Percentiles rank a stretch among this genome's conserved stretches.
Conservation (phyloP, 108 stramenopile genomes). For the Pelagomonas calceolata region DNA sequence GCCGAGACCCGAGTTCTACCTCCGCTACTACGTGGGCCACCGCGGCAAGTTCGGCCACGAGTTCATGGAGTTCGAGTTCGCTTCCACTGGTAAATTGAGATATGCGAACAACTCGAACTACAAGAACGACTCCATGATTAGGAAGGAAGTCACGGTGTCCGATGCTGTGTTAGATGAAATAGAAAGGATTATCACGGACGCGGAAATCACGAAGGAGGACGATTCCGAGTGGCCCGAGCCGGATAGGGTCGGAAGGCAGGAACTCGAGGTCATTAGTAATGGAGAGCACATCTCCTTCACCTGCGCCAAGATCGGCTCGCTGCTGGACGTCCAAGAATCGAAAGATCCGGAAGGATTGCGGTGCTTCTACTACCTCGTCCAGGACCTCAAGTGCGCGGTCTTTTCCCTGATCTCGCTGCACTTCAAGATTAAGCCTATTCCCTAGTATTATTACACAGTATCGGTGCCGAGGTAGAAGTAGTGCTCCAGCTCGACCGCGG, state of each 20-base stretch:
- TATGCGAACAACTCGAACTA: slow-evolving; percentile 82
- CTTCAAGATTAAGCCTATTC: slow-evolving; percentile 73
- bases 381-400: slow-evolving; percentile 72
- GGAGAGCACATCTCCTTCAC: slow-evolving; percentile 76
- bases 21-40: slow-evolving; percentile 55
- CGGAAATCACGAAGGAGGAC: slow-evolving; percentile 47
- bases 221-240: slow-evolving; percentile 65
- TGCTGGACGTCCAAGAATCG: slow-evolving; percentile 57
- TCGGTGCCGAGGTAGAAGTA: no score
- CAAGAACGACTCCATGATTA: slow-evolving; percentile 66
- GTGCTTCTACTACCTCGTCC: slow-evolving; percentile 67
- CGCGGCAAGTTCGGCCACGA: slow-evolving; percentile 70
- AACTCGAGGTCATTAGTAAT: slow-evolving; percentile 72
- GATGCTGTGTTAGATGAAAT: slow-evolving; percentile 62
- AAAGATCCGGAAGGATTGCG: slow-evolving; percentile 63
- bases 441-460: slow-evolving; percentile 1
- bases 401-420: slow-evolving; percentile 66
- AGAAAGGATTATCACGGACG: slow-evolving; percentile 49
- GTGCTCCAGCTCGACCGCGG: no score
- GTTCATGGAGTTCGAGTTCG: slow-evolving; percentile 71
- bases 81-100: slow-evolving; percentile 47
- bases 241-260: slow-evolving; percentile 52
- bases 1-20: slow-evolving; percentile 4
- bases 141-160: slow-evolving; percentile 59
- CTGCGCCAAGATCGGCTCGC: slow-evolving; percentile 62